Evolutionary conservation across 2,329 filamentous ascomycete genomes (phyloP).

Genomic region (Aspergillus spinulosporus): DNA sequence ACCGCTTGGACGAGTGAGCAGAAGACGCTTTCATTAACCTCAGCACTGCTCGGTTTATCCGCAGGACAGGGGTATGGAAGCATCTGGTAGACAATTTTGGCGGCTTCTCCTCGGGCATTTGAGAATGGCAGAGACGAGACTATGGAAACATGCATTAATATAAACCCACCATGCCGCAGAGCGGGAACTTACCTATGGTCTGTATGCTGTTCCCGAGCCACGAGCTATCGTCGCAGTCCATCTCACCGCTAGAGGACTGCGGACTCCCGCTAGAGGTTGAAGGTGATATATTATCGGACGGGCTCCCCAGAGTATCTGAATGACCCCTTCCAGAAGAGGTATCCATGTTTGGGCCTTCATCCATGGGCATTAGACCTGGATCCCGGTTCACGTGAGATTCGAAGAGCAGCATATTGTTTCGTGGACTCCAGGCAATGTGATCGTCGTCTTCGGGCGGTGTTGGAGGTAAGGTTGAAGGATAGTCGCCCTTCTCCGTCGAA

Average conservation of each 20-base stretch:
- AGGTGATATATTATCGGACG: constrained; percentile 34
- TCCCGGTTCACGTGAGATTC: constrained; percentile 30
- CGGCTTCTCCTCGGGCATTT: constrained; percentile 41
- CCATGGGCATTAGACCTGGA: constrained; percentile 29
- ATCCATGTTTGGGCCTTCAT: constrained; percentile 33
- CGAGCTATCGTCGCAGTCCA: constrained; percentile 36
- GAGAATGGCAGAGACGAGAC: constrained; percentile 43
- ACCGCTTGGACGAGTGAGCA: constrained; percentile 56
- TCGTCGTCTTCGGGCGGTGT: constrained; percentile 46
- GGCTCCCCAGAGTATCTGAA: constrained; percentile 33
- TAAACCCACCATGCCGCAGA: neutral
- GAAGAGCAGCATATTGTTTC: constrained; percentile 33
- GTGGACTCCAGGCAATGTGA: constrained; percentile 40
- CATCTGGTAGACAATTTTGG: constrained; percentile 62
- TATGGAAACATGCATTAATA: constrained; percentile 17
- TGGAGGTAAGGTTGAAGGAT: constrained; percentile 39
- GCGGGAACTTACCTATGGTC: constrained; percentile 34
- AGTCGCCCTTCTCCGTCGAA: constrained; percentile 29
- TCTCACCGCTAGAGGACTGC: constrained; percentile 31
- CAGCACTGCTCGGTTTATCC: constrained; percentile 32
- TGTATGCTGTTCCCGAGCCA: constrained; percentile 43
- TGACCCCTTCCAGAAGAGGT: constrained; percentile 28
- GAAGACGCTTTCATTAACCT: constrained; percentile 48
- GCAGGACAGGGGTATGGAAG: constrained; percentile 54
- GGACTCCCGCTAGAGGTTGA: constrained; percentile 35